Evolutionary conservation across 306 rosid species (phyloP), one percentile per base, ranked within the genome.

Genomic region (Inga oerstediana): DNA sequence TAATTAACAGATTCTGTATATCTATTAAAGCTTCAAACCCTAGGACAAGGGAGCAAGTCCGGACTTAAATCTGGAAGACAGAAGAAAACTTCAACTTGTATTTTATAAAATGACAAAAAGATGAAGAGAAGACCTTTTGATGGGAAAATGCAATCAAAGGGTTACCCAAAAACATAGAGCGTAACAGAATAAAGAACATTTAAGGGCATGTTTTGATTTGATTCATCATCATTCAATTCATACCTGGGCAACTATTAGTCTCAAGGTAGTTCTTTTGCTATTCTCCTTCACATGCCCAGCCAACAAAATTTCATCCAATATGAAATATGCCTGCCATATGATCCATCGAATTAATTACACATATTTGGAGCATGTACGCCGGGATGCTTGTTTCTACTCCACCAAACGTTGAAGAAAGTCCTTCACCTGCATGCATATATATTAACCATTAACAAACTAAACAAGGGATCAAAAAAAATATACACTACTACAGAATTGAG

Each of bases 201-300:
- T 27, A 16, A 51, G 58, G 20, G 69, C 54, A 49, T 48, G 17
- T 15, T 48, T 48, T 13, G 54, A 48, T 62, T 62, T 11, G 8
- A 62, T 62, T 27, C 35, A 62, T 4, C 61, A 19, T 19, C 22
- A 54, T 54, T 13, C 7, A 32, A 59, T 22, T 44, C 41, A 72
- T 27, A 27, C 98, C 90, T 95, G 98, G 83, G 98, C 94, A 48
- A 89, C 92, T 85, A 95, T 89, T 77, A 92, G 70, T 80, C 98
- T 89, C 3, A 94, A 89, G 76, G 85, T 81, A 15, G 92, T 85
- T 92, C 94, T 95, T 88, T 93, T 95, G 93, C 98, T 95, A 9
- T 98, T 88, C 82, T 95, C 98, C 68, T 93, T 97, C 82, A 93
- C 86, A 16, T 88, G 92, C 45, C 97, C 98, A 39, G 97, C 98